Evolutionary conservation across 768 basidiomycete species (phyloP).

Genomic region (Paxillus ammoniavirescens): DNA sequence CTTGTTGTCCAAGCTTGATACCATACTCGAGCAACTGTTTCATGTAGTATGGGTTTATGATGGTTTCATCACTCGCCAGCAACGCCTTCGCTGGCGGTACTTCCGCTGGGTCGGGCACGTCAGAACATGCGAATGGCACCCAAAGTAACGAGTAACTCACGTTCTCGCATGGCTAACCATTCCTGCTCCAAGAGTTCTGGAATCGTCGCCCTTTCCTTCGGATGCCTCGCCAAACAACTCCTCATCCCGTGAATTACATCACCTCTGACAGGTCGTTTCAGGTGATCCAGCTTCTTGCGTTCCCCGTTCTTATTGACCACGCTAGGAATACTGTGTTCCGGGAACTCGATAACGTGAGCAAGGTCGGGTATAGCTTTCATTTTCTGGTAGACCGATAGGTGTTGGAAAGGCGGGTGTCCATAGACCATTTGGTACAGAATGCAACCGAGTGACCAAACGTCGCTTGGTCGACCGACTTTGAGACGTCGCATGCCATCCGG

Average conservation of each 20-base stretch:
- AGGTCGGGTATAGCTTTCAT: slow-evolving; percentile 92
- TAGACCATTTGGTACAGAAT: slow-evolving; percentile 99
- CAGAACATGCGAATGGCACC: background rate
- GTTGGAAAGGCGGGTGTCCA: slow-evolving; percentile 88
- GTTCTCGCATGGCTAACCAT: slow-evolving; percentile 63
- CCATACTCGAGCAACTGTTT: slow-evolving; percentile 69
- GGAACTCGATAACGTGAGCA: slow-evolving; percentile 76
- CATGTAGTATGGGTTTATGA: slow-evolving; percentile 83
- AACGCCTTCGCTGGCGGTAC: slow-evolving; percentile 29
- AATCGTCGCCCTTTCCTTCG: slow-evolving; percentile 85
- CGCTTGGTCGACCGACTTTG: slow-evolving; percentile 93
- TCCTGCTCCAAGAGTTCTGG: slow-evolving; percentile 80
- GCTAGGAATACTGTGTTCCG: slow-evolving; percentile 58
- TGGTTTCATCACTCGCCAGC: slow-evolving; percentile 54
- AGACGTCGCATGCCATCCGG: slow-evolving; percentile 84
- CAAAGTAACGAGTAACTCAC: slow-evolving; percentile 16
- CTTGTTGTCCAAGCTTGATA: slow-evolving; percentile 53
- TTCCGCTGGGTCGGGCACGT: slow-evolving; percentile 20
- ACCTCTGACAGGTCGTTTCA: slow-evolving; percentile 65
- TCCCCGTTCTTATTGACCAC: slow-evolving; percentile 33
- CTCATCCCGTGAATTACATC: slow-evolving; percentile 83
- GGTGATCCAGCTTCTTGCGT: slow-evolving; percentile 58
- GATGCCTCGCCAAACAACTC: slow-evolving; percentile 72
- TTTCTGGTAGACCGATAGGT: slow-evolving; percentile 80
- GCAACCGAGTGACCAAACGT: slow-evolving; percentile 97